Percentiles rank a stretch among this genome's conserved stretches.
These are phyloP conservation scores for Mycena epipterygia DNA, from an alignment of 768 basidiomycete species.

Conservation along the genomic window DNA sequence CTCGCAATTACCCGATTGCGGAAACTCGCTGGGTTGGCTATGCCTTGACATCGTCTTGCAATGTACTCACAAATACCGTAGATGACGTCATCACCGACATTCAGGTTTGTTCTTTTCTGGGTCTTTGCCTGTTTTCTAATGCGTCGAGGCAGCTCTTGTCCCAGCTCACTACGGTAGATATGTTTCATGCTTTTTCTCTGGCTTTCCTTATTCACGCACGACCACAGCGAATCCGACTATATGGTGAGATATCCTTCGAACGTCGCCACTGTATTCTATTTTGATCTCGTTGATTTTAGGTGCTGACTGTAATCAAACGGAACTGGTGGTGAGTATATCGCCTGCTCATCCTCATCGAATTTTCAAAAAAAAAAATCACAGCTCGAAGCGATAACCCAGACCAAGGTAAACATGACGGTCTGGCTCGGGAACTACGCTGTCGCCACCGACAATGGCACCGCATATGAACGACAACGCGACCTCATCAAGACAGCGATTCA, in stretches of 20 bases:
- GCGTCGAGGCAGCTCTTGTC: conserved; percentile 72
- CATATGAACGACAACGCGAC: conserved; percentile 82
- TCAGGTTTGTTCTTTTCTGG: conserved; percentile 61
- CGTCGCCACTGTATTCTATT: not conserved
- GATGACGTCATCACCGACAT: conserved; percentile 77
- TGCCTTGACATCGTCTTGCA: not conserved
- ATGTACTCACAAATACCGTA: conserved; percentile 28
- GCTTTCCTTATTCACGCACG: not conserved
- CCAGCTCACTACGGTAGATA: conserved; percentile 78
- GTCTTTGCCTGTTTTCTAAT: not conserved
- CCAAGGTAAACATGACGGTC: conserved; percentile 89
- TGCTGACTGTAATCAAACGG: conserved; percentile 87
- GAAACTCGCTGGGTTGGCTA: conserved; percentile 59
- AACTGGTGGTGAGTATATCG: conserved; percentile 70
- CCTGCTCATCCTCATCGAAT: not conserved
- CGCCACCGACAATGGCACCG: conserved; percentile 71
- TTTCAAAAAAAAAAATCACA: conserved; percentile 38
- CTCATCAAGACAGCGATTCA: conserved; percentile 76
- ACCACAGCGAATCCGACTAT: conserved; percentile 78
- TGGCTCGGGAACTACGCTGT: conserved; percentile 81
- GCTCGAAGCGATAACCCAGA: conserved; percentile 91
- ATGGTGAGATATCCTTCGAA: conserved; percentile 59
- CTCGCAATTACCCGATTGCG: conserved; percentile 80
- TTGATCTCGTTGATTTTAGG: conserved; percentile 2
- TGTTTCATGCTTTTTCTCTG: conserved; percentile 5